Conservation (phyloP, 129 eudicot species). For the Chrysanthemum makinoi region DNA sequence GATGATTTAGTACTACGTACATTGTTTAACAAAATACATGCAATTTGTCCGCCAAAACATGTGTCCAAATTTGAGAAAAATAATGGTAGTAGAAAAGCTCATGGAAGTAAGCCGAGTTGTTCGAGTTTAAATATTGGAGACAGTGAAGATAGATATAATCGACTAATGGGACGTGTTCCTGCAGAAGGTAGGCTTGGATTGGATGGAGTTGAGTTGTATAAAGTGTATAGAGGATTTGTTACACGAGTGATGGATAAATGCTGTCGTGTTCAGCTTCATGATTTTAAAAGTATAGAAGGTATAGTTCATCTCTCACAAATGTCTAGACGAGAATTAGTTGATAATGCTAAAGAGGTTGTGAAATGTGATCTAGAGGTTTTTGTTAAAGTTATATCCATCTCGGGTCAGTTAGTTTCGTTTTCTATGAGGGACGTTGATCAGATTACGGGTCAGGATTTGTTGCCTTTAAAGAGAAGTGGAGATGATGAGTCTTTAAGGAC, state of each 20-base stretch:
- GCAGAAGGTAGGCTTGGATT: constrained; percentile 16
- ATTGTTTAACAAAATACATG: constrained; percentile 67
- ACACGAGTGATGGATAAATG: constrained; percentile 76
- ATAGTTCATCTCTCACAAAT: constrained; percentile 78
- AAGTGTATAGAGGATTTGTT: constrained; percentile 71
- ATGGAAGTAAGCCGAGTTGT: neutral
- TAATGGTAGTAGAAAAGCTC: neutral
- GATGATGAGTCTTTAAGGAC: constrained; percentile 22
- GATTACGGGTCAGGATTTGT: constrained; percentile 64
- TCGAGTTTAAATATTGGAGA: neutral
- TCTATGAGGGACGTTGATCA: constrained; percentile 96
- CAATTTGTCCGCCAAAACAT: constrained; percentile 63
- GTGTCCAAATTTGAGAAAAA: neutral
- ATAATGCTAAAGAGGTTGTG: constrained; percentile 66
- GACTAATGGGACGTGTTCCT: constrained; percentile 8
- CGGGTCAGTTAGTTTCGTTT: constrained; percentile 59
- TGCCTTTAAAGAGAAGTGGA: constrained; percentile 64
- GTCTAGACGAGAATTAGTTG: constrained; percentile 61
- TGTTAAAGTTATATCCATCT: constrained; percentile 64
- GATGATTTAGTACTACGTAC: constrained; percentile 82
- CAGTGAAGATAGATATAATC: constrained; percentile 13
- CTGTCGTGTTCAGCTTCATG: constrained; percentile 73
- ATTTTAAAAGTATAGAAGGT: constrained; percentile 72
- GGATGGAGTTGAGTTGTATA: constrained; percentile 56
- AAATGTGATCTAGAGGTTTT: constrained; percentile 81